Base-by-base conservation (phyloP, 495 filamentous ascomycete species). In the Podospora conica region DNA sequence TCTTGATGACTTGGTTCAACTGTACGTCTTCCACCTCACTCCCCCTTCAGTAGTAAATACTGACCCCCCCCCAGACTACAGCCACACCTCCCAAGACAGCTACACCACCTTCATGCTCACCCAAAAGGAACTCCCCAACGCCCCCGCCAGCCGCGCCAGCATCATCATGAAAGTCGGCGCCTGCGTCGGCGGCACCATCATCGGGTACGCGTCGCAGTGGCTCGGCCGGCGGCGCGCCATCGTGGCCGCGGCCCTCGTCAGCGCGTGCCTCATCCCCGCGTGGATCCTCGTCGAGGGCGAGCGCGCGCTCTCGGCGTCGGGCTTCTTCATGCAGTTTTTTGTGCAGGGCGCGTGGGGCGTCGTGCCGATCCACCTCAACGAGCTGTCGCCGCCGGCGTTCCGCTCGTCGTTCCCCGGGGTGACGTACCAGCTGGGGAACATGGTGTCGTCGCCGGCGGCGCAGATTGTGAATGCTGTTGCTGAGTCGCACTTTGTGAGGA, bases 281-380 rank as follows among this genome's bases (percentile, higher is more conserved):
- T 92, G 87, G 88, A 90, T 91, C 63, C 80, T 92, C 8, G 89
- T 88, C 3, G 73, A 77, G 0, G 76, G 73, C 40, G 87, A 86
- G 75, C 71, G 76, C 0, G 72, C 79, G 5, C 82, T 93, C 20
- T 88, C 87, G 1, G 88, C 80, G 5, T 81, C 83, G 1, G 89
- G 86, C 22, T 93, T 93, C 79, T 85, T 90, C 73, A 84, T 91
- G 65, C 90, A 93, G 71, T 91, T 91, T 75, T 91, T 89, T 72
- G 83, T 91, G 25, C 88, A 92, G 70, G 90, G 90, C 9, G 87
- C 88, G 0, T 93, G 87, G 87, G 89, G 90, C 53, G 86, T 92
- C 7, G 86, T 92, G 28, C 90, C 90, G 9, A 89, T 92, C 69
- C 90, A 91, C 69, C 81, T 93, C 58, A 90, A 90, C 73, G 90